phyloP scores from a whole-genome alignment of 768 basidiomycete genomes.

The Cubamyces sp. region DNA sequence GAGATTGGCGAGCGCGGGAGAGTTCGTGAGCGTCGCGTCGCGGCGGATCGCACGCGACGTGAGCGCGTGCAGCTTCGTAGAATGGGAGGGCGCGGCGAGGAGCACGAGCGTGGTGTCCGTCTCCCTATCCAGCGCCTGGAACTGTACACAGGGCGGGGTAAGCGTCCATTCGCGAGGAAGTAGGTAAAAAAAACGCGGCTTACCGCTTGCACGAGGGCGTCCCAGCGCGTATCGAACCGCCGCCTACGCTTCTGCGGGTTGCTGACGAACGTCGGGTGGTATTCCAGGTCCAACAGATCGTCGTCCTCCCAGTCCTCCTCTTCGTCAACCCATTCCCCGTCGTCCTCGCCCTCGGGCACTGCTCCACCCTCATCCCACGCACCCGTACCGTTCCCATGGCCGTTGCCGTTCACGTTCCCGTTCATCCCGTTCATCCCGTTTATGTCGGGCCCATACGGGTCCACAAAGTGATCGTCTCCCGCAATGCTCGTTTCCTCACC shows the following conservation, averaged over 20 bases:
- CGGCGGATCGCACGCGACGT: slow-evolving; percentile 73
- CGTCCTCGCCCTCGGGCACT: slow-evolving; percentile 40
- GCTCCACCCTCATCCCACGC: slow-evolving; percentile 31
- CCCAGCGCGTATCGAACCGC: slow-evolving; percentile 79
- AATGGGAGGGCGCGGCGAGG: slow-evolving; percentile 75
- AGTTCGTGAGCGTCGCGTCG: slow-evolving; percentile 48
- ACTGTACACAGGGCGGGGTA: slow-evolving; percentile 43
- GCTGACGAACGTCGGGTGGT: slow-evolving; percentile 70
- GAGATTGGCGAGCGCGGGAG: slow-evolving; percentile 54
- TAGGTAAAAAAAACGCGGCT: slow-evolving; percentile 28
- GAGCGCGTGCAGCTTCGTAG: slow-evolving; percentile 63
- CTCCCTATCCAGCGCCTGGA: slow-evolving; percentile 78
- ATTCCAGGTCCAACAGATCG: slow-evolving; percentile 75
- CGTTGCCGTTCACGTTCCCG: slow-evolving; percentile 31
- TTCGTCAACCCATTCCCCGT: slow-evolving; percentile 73
- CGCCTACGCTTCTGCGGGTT: slow-evolving; percentile 69
- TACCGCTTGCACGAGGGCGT: slow-evolving; percentile 73
- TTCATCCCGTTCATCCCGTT: slow-evolving; percentile 29
- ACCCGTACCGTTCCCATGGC: slow-evolving; percentile 44
- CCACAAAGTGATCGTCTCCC: slow-evolving; percentile 53
- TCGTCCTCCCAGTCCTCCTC: slow-evolving; percentile 68
- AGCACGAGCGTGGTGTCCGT: slow-evolving; percentile 80
- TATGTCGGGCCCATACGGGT: slow-evolving; percentile 29
- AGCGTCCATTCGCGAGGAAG: too few relatives aligned
- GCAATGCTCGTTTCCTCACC: slow-evolving; percentile 65